A percentile compares a stretch with the other conserved stretches of the same genome.
phyloP scores from a whole-genome alignment of 345 rosid species.

The Eucalyptus erythrocorys region DNA sequence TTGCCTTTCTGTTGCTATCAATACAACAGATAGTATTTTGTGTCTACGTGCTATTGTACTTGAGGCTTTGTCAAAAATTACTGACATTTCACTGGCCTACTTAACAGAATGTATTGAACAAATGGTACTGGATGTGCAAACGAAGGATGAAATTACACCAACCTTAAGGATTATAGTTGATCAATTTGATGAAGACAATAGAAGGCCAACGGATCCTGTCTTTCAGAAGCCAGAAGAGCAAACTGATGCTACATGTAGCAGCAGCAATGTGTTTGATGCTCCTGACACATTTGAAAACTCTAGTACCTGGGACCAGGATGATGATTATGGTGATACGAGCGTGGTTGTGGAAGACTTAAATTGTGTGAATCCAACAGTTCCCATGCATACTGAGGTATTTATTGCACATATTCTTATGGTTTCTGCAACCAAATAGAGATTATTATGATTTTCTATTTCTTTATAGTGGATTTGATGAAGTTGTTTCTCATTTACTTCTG shows the following conservation, averaged over 20 bases:
- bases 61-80: not conserved
- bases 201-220: constrained; percentile 39
- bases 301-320: constrained; percentile 31
- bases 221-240: constrained; percentile 25
- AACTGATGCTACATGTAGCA: constrained; percentile 14
- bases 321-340: constrained; percentile 44
- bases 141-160: constrained; percentile 71
- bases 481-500: not conserved
- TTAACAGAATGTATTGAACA: constrained; percentile 54
- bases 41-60: not conserved
- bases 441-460: not conserved
- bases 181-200: constrained; percentile 67
- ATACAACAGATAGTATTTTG: not conserved
- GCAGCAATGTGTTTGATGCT: constrained; percentile 30
- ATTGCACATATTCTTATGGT: not conserved
- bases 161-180: constrained; percentile 43
- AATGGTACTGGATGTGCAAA: constrained; percentile 53
- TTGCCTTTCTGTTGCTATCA: not conserved
- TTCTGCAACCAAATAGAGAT: not conserved
- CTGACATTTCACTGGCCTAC: not conserved
- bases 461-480: not conserved
- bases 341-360: constrained; percentile 29
- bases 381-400: constrained; percentile 51
- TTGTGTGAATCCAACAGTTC: constrained; percentile 33
- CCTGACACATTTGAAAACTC: constrained; percentile 35